These are phyloP conservation scores for Anthostomella pinea DNA, from an alignment of 2,329 filamentous ascomycete genomes.

Conservation along the genomic window DNA sequence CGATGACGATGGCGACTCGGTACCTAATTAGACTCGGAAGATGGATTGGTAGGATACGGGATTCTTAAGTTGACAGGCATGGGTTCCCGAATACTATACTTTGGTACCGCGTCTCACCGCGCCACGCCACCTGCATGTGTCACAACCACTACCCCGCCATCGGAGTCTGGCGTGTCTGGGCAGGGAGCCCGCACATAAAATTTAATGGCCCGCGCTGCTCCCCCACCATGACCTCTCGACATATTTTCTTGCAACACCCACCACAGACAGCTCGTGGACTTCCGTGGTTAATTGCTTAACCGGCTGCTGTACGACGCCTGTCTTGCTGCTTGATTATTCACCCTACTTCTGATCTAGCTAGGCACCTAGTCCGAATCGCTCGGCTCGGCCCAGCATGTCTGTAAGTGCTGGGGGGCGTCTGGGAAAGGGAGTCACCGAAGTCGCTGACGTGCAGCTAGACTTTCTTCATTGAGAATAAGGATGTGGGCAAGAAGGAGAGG, in stretches of 20 bases:
- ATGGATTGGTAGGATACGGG: no score
- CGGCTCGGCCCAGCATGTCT: slow-evolving; percentile 21
- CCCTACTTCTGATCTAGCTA: background rate
- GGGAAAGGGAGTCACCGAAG: no score
- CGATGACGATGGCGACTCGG: no score
- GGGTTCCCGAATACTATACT: background rate
- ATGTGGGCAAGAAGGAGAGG: slow-evolving; percentile 70
- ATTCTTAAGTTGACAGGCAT: no score
- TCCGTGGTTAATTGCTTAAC: slow-evolving; percentile 11
- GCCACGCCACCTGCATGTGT: background rate
- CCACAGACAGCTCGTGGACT: slow-evolving; percentile 5
- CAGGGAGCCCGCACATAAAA: slow-evolving; percentile 8
- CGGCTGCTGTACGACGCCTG: slow-evolving; percentile 1
- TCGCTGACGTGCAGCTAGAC: slow-evolving; percentile 37
- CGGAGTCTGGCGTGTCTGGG: no score
- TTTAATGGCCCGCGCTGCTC: no score
- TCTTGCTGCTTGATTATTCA: slow-evolving; percentile 1
- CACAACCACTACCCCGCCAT: slow-evolving; percentile 19
- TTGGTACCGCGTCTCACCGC: background rate
- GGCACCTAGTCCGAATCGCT: slow-evolving; percentile 1
- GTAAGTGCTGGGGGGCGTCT: slow-evolving; percentile 23
- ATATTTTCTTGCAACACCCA: slow-evolving; percentile 1
- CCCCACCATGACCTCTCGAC: slow-evolving; percentile 16
- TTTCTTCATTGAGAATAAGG: slow-evolving; percentile 76
- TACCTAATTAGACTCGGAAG: no score